Percentiles rank a stretch among this genome's conserved stretches.
Evolutionary conservation across 148 eudicot genomes (phyloP).

Genomic region (Persicaria tinctoria): DNA sequence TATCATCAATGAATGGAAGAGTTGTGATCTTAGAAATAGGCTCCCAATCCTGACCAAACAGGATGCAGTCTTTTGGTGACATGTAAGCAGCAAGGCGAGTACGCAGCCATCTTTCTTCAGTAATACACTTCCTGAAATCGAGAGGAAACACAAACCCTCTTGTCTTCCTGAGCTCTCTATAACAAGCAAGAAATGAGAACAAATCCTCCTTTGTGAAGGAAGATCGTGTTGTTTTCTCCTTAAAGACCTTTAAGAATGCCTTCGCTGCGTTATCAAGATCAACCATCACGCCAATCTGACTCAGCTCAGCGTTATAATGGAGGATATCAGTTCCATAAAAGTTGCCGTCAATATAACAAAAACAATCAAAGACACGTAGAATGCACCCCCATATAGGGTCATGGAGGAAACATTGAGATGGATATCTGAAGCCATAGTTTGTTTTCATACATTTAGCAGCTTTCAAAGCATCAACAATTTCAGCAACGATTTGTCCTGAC

Average conservation of each 20-base stretch:
- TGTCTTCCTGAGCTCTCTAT: slow-evolving; percentile 20
- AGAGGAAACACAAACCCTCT: slow-evolving; percentile 15
- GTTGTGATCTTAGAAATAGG: slow-evolving; percentile 35
- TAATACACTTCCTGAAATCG: slow-evolving; percentile 27
- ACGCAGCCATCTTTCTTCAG: slow-evolving; percentile 42
- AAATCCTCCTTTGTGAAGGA: slow-evolving; percentile 29
- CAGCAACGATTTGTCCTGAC: slow-evolving; percentile 11
- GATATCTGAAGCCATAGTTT: slow-evolving; percentile 31
- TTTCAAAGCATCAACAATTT: slow-evolving; percentile 24
- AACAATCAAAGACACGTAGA: slow-evolving; percentile 37
- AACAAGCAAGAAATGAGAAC: slow-evolving; percentile 33
- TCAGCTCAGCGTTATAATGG: slow-evolving; percentile 25
- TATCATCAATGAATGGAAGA: slow-evolving; percentile 61
- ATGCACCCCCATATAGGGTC: slow-evolving; percentile 53
- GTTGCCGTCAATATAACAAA: slow-evolving; percentile 35
- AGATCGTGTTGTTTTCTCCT: slow-evolving; percentile 25
- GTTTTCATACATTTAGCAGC: slow-evolving; percentile 39
- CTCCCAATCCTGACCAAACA: slow-evolving; percentile 40
- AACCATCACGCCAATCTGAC: slow-evolving; percentile 38
- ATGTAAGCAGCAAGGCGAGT: slow-evolving; percentile 47
- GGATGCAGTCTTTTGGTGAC: slow-evolving; percentile 43
- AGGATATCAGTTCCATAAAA: slow-evolving; percentile 33
- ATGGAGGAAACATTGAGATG: slow-evolving; percentile 35
- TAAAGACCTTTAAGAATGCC: slow-evolving; percentile 36
- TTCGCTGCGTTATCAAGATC: slow-evolving; percentile 33